phyloP scores from a whole-genome alignment of 371 early-diverging fungal species.

The Catenaria anguillulae region DNA sequence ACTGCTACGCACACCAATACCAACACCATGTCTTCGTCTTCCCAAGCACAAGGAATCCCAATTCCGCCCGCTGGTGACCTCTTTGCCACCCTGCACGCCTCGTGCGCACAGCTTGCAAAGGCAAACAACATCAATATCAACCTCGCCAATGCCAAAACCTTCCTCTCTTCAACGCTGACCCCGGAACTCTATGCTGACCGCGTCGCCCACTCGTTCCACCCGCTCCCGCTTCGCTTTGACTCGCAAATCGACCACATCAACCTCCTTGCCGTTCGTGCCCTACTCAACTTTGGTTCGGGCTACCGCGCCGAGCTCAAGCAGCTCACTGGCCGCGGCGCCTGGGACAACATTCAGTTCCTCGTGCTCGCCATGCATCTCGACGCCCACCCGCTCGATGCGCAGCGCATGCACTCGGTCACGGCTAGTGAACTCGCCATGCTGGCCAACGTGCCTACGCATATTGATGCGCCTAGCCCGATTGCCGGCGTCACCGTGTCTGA shows the following conservation, averaged over 20 bases:
- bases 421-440: slow-evolving; percentile 10
- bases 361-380: slow-evolving; percentile 16
- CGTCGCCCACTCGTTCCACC: background rate
- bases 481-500: slow-evolving; percentile 15
- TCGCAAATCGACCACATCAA: slow-evolving; percentile 15
- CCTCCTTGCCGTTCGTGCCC: slow-evolving; percentile 14
- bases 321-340: slow-evolving; percentile 9
- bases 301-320: slow-evolving; percentile 12
- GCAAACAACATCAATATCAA: background rate
- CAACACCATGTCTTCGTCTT: too few relatives aligned
- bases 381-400: background rate
- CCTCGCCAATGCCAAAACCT: background rate
- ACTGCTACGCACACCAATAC: too few relatives aligned
- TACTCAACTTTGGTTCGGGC: slow-evolving; percentile 16
- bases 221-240: slow-evolving; percentile 20
- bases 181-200: background rate
- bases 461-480: slow-evolving; percentile 13
- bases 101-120: background rate
- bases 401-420: slow-evolving; percentile 6
- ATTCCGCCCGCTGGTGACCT: too few relatives aligned
- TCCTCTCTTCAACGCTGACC: background rate
- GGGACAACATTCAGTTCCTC: slow-evolving; percentile 14
- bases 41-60: too few relatives aligned
- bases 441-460: slow-evolving; percentile 16
- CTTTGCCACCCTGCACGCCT: background rate